Evolutionary conservation across 768 basidiomycete species (phyloP), one percentile per base, ranked within the genome.

Genomic region (Trametes villosa): DNA sequence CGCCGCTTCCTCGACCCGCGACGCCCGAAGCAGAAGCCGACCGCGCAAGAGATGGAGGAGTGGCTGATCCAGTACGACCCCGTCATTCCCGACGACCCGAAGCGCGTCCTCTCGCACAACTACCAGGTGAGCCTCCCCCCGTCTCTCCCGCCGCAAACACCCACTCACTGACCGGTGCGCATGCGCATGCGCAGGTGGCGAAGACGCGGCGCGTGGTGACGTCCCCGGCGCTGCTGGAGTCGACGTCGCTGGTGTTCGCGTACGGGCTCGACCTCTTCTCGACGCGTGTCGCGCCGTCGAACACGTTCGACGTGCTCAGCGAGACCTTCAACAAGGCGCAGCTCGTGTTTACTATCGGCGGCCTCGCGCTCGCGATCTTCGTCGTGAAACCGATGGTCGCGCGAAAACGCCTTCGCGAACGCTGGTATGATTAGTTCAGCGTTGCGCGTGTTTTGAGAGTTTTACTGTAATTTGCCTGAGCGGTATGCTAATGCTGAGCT

Each of bases 271-370:
- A 98, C 75, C 79, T 98, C 64, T 98, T 98, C 82, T 77, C 87
- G 27, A 92, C 92, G 12, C 84, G 94, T 17, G 82, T 92, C 4
- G 83, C 91, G 38, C 94, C 96, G 1, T 95, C 93, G 12, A 86
- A 85, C 40, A 93, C 94, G 20, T 98, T 98, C 68, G 96, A 98
- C 70, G 87, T 97, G 26, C 83, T 98, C 9, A 92, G 84, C 67
- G 91, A 95, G 72, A 87, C 80, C 68, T 98, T 98, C 75, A 98
- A 98, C 78, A 97, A 98, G 78, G 80, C 77, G 1, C 96, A 98
- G 73, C 79, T 98, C 24, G 85, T 96, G 63, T 74, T 94, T 29
- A 98, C 94, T 1, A 85, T 96, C 33, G 73, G 77, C 0, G 93
- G 83, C 0, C 72, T 98, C 59, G 81, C 78, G 2, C 67, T 84